Evolutionary conservation across 805 yeast genomes (phyloP), one percentile per base, ranked within the genome.

Genomic region (Zygotorulaspora sp.): DNA sequence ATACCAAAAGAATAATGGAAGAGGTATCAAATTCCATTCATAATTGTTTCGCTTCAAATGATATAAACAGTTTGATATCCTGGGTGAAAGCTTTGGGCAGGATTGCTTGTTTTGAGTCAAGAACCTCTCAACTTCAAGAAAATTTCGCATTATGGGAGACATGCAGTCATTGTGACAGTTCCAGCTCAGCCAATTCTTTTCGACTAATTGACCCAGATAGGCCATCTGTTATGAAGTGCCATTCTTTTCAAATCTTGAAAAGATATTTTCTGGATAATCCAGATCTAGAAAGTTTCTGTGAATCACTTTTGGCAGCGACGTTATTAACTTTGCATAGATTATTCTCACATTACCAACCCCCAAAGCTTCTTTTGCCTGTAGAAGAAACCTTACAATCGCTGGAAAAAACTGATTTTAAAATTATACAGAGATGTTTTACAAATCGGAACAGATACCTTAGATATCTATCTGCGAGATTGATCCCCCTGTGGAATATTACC

Each of bases 361-460:
- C 78, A 4, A 51, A 48, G 27, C 50, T 67, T 26, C 50, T 36
- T 12, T 47, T 36, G 46, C 60, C 39, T 9, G 47, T 51, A 22
- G 41, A 41, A 1, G 29, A 28, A 8, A 23, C 27, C 5, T 10
- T 24, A 4, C 6, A 18, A 5, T 26, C 40, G 5, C 15, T 29
- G 12, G 40, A 39, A 13, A 36, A 47, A 2, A 13, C 40, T 8
- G 15, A 67, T 5, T 75, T 75, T 58, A 52, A 50, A 5, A 71
- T 74, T 38, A 41, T 80, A 2, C 52, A 66, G 27, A 41, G 47
- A 2, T 63, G 71, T 13, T 62, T 77, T 26, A 41, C 53, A 1
- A 63, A 65, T n/a, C 57, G 55, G 6, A 70, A 72, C 38, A 60
- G 90, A 46, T 81, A 78, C 41, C 66, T 79, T 0, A 57, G 90